These are phyloP conservation scores for Trichoderma harzianum DNA, from an alignment of 2,329 filamentous ascomycete genomes.

Conservation along the genomic window DNA sequence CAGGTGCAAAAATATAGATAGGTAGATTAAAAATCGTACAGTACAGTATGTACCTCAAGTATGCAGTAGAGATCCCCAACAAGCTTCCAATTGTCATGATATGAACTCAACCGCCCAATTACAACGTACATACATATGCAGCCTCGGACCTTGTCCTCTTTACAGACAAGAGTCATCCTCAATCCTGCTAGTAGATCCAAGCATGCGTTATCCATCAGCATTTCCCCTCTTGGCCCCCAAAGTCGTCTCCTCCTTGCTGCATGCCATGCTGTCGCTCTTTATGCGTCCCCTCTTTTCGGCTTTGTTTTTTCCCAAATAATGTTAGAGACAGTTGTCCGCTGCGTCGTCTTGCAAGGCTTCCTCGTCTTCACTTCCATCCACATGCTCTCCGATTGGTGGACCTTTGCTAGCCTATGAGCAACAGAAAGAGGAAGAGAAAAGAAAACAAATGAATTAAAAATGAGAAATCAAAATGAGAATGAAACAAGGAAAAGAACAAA, in stretches of 20 bases:
- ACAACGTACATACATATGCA: neutral
- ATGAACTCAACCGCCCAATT: neutral
- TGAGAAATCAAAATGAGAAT: neutral
- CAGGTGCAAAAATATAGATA: neutral
- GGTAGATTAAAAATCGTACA: neutral
- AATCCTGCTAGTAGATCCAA: neutral
- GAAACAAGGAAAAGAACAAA: neutral
- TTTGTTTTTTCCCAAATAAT: neutral
- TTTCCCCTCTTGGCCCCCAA: neutral
- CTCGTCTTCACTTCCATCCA: neutral
- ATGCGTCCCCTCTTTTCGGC: neutral
- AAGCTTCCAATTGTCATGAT: neutral
- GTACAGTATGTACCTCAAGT: neutral
- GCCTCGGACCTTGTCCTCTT: neutral
- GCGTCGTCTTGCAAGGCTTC: neutral
- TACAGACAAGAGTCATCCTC: neutral
- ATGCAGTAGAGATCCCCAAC: neutral
- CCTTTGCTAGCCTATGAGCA: neutral
- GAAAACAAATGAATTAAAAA: neutral
- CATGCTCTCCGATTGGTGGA: neutral
- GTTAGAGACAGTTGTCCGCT: neutral
- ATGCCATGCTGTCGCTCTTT: neutral
- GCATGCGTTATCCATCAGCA: neutral
- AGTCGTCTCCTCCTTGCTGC: neutral
- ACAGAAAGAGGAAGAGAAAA: neutral